These are phyloP conservation scores for Trichaptum fuscoviolaceum DNA, from an alignment of 768 basidiomycete genomes.

Conservation along the genomic window DNA sequence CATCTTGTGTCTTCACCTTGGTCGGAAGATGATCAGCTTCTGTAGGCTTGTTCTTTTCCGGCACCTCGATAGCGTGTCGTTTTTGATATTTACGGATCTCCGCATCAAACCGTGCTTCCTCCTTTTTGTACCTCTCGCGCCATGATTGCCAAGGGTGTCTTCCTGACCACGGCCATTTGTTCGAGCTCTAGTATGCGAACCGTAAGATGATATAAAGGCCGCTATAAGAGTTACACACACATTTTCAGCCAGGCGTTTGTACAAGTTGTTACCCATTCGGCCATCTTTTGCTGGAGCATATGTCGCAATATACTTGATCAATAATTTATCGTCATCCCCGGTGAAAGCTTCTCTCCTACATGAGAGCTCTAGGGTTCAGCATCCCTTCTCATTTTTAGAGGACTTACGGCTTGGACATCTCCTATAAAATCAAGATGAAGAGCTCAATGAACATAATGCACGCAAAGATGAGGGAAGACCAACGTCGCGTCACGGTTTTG, in stretches of 20 bases:
- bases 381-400: background rate
- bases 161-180: conserved; percentile 46
- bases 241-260: conserved; percentile 37
- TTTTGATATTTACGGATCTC: conserved; percentile 36
- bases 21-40: conserved; percentile 4
- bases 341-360: conserved; percentile 23
- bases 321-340: conserved; percentile 34
- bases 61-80: conserved; percentile 20
- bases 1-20: background rate
- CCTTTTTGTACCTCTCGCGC: conserved; percentile 54
- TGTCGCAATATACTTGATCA: conserved; percentile 45
- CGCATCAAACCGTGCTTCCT: conserved; percentile 35
- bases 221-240: conserved; percentile 28
- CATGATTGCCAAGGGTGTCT: conserved; percentile 57
- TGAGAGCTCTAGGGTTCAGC: background rate
- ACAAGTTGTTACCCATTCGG: conserved; percentile 44
- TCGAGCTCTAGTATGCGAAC: conserved; percentile 25
- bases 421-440: background rate
- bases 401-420: background rate
- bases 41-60: conserved; percentile 12
- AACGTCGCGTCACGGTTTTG: background rate
- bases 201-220: background rate
- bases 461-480: background rate
- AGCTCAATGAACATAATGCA: conserved; percentile 1
- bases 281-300: conserved; percentile 36